phyloP scores from a whole-genome alignment of 1,284 basidiomycete species.

The Rhodotorula sp. region DNA sequence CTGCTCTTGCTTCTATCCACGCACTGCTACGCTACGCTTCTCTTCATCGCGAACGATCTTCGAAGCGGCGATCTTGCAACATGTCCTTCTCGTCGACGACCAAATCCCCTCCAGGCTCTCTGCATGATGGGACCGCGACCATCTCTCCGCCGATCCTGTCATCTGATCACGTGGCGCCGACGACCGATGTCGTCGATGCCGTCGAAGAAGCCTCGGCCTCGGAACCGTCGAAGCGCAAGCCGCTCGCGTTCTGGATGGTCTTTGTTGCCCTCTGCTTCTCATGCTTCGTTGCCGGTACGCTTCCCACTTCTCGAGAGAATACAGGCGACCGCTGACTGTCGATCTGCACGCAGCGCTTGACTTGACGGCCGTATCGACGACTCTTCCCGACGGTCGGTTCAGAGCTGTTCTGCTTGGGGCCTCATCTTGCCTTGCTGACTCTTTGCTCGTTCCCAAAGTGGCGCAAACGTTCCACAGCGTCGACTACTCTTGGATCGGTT shows the following conservation, averaged over 20 bases:
- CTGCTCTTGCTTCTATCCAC: too few species aligned
- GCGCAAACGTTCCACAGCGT: constrained; percentile 34
- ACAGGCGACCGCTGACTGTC: not conserved
- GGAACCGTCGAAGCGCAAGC: not conserved
- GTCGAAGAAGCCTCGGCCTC: too few species aligned
- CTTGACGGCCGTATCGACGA: constrained; percentile 42
- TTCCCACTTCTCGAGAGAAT: constrained; percentile 9
- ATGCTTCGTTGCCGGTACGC: constrained; percentile 29
- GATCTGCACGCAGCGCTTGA: constrained; percentile 34
- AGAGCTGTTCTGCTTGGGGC: not conserved
- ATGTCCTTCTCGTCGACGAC: too few species aligned
- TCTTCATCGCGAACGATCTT: too few species aligned
- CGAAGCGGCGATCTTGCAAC: too few species aligned
- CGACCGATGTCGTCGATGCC: too few species aligned
- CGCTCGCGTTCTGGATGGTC: constrained; percentile 24
- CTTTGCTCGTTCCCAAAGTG: constrained; percentile 10
- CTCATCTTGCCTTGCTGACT: not conserved
- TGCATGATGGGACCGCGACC: too few species aligned
- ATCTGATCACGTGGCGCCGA: too few species aligned
- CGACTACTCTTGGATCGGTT: constrained; percentile 43
- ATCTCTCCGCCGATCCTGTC: too few species aligned
- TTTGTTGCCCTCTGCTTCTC: constrained; percentile 31
- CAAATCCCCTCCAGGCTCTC: too few species aligned
- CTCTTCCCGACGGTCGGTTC: constrained; percentile 21
- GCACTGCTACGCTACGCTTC: too few species aligned